Percentiles rank a stretch among this genome's conserved stretches.
phyloP scores from a whole-genome alignment of 108 stramenopile species.

The Fragilaria crotonensis region DNA sequence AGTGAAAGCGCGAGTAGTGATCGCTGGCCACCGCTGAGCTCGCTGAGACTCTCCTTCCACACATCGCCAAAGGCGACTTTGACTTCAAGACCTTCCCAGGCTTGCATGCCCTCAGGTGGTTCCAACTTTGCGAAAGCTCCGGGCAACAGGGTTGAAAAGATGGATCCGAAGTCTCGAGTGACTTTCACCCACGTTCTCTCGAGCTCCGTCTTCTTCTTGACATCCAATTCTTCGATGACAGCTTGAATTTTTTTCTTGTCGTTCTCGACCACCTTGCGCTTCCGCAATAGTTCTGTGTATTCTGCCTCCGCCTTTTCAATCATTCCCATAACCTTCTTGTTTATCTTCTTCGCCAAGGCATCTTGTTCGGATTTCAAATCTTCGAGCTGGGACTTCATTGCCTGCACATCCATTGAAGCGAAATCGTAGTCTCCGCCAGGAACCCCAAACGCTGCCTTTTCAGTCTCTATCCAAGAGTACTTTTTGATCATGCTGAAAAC shows the following conservation, averaged over 20 bases:
- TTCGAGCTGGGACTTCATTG: conserved; percentile 59
- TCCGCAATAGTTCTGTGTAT: conserved; percentile 93
- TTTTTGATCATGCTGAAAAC: conserved; percentile 64
- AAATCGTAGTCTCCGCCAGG: conserved; percentile 96
- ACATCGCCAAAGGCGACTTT: conserved; percentile 94
- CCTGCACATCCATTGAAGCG: conserved; percentile 50
- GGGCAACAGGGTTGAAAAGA: conserved; percentile 95
- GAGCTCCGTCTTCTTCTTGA: conserved; percentile 93
- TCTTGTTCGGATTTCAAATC: conserved; percentile 78
- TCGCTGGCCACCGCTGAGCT: conserved; percentile 97
- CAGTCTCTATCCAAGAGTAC: conserved; percentile 92
- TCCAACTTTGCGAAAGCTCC: conserved; percentile 94
- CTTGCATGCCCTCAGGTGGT: conserved; percentile 90
- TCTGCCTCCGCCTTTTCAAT: conserved; percentile 98
- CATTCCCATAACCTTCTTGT: conserved; percentile 99
- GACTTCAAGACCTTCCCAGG: conserved; percentile 96
- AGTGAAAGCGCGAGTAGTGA: conserved; percentile 96
- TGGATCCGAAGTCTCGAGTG: conserved; percentile 97
- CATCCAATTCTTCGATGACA: conserved; percentile 95
- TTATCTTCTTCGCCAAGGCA: conserved; percentile 87
- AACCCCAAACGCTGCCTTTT: conserved; percentile 91
- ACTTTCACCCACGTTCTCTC: conserved; percentile 94
- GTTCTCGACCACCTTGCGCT: conserved; percentile 95
- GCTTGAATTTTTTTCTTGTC: conserved; percentile 96
- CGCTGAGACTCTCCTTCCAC: conserved; percentile 98